A percentile compares a stretch with the other conserved stretches of the same genome.
Conservation (phyloP, 208 protist genomes). For the Acanthamoeba royreba region DNA sequence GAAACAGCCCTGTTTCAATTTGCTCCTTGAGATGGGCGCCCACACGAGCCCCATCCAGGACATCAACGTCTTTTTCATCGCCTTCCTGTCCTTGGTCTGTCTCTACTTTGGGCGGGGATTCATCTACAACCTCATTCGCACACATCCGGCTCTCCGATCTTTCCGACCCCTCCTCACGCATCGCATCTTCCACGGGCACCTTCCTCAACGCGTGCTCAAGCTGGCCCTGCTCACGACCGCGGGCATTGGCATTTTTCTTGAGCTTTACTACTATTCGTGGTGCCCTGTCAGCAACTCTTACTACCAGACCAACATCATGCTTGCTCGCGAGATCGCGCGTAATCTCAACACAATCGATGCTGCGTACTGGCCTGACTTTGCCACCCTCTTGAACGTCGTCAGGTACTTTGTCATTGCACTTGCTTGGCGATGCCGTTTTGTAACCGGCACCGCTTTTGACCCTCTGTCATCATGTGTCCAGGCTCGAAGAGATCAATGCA, state of each 20-base stretch:
- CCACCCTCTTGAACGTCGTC: slow-evolving; percentile 4
- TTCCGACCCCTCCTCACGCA: background rate
- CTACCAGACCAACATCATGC: background rate
- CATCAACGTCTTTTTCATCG: background rate
- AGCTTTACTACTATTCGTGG: slow-evolving; percentile 11
- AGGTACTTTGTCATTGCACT: background rate
- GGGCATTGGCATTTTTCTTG: background rate
- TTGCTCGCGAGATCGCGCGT: background rate
- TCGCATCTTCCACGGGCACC: background rate
- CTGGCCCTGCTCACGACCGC: background rate
- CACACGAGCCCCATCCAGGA: slow-evolving; percentile 36
- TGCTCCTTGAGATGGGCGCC: background rate
- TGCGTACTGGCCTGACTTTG: slow-evolving; percentile 10
- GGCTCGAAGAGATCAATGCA: background rate
- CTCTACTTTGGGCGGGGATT: background rate
- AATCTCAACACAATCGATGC: background rate
- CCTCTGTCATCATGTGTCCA: background rate
- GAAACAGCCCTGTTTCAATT: background rate
- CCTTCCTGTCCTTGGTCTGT: background rate
- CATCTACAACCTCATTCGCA: background rate
- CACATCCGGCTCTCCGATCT: background rate
- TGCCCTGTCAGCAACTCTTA: slow-evolving; percentile 9
- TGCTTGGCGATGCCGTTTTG: background rate
- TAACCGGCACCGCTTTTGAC: background rate
- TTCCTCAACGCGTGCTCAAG: background rate